Conservation (phyloP, 768 basidiomycete species). For the Tremella fuciformis region DNA sequence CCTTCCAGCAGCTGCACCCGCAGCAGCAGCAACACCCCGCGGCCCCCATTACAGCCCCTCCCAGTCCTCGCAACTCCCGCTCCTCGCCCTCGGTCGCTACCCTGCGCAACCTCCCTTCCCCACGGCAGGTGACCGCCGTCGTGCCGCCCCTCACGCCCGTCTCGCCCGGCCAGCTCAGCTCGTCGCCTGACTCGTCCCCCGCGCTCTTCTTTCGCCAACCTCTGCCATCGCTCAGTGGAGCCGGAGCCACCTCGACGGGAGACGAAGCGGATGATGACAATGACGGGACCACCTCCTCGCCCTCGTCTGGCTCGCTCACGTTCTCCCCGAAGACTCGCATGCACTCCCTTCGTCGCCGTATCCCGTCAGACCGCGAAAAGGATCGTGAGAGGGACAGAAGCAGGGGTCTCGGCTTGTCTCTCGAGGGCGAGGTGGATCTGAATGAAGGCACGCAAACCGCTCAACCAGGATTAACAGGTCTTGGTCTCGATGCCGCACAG, state of each 20-base stretch:
- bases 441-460: neutral
- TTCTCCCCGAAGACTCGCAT: slow-evolving; percentile 24
- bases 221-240: neutral
- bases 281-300: slow-evolving; percentile 26
- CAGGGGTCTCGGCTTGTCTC: neutral
- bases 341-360: slow-evolving; percentile 14
- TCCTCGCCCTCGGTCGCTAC: slow-evolving; percentile 17
- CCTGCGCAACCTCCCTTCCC: slow-evolving; percentile 13
- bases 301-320: slow-evolving; percentile 32
- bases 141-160: neutral
- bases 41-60: neutral
- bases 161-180: neutral
- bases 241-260: slow-evolving; percentile 1
- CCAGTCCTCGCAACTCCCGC: neutral
- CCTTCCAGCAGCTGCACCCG: neutral
- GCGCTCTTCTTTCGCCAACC: neutral
- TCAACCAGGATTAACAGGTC: neutral
- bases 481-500: neutral
- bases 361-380: slow-evolving; percentile 3
- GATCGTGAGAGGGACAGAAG: neutral
- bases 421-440: neutral
- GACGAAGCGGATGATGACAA: slow-evolving; percentile 45
- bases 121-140: slow-evolving; percentile 13
- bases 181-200: neutral
- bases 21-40: neutral